Evolutionary conservation across 2,329 filamentous ascomycete genomes (phyloP).

Genomic region (Phialemonium atrogriseum): DNA sequence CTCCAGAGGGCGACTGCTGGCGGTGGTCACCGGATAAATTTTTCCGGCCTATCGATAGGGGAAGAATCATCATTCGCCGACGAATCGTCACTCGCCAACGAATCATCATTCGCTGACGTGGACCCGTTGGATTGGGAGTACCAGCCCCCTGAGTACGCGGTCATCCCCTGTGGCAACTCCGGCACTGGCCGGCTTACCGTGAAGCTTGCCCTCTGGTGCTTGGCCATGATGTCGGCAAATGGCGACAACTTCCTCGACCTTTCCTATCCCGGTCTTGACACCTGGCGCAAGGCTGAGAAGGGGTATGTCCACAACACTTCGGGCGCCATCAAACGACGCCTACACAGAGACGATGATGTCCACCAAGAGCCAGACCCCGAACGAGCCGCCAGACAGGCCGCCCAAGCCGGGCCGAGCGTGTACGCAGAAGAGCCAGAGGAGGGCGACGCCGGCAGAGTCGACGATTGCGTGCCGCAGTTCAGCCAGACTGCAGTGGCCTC

Average conservation of each 20-base stretch:
- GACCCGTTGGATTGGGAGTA: background rate
- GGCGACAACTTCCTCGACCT: background rate
- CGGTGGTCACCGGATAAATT: too few relatives aligned
- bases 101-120: background rate
- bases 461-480: too few relatives aligned
- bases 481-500: background rate
- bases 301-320: slow-evolving; percentile 1
- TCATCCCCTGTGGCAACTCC: background rate
- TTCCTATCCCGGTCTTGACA: background rate
- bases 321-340: background rate
- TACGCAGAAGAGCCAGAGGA: background rate
- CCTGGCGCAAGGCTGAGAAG: background rate
- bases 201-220: background rate
- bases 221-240: slow-evolving; percentile 1
- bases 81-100: slow-evolving; percentile 1
- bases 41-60: too few relatives aligned
- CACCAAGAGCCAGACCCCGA: background rate
- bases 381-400: background rate
- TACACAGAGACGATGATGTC: background rate
- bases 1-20: too few relatives aligned
- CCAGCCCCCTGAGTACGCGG: background rate
- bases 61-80: too few relatives aligned
- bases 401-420: background rate
- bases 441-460: background rate
- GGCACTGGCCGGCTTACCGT: background rate